Percentiles rank a stretch among this genome's conserved stretches.
Evolutionary conservation across 148 eudicot genomes (phyloP).

Genomic region (Pharnaceum exiguum): DNA sequence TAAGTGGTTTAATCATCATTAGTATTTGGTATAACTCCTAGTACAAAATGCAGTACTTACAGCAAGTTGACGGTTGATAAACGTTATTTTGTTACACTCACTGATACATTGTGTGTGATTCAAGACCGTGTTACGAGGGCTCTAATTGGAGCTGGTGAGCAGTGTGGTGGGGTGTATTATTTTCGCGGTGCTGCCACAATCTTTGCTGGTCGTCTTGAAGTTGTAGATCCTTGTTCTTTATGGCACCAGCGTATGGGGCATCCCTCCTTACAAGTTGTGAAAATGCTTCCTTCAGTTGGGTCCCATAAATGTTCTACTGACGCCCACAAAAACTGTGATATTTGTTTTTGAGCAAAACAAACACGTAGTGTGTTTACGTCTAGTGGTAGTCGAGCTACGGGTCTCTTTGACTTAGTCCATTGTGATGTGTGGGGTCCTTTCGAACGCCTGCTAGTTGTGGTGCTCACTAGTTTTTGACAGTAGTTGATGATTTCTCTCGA

Average conservation of each 20-base stretch:
- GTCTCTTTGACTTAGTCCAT: neutral
- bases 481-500: slow-evolving; percentile 1
- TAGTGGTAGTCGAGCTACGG: neutral
- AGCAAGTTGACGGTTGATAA: too few species aligned
- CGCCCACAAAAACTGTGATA: neutral
- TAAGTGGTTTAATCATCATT: too few species aligned
- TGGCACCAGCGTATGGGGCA: neutral
- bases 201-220: neutral
- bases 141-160: neutral
- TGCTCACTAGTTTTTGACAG: neutral
- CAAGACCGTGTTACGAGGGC: neutral
- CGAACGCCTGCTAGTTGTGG: neutral
- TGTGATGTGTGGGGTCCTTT: neutral
- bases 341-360: neutral
- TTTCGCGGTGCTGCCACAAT: neutral
- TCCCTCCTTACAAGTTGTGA: neutral
- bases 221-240: neutral
- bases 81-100: neutral
- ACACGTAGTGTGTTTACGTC: neutral
- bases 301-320: neutral
- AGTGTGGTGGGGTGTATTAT: neutral
- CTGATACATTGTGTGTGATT: neutral
- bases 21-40: too few species aligned
- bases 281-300: neutral
- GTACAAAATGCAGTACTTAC: too few species aligned